A percentile compares a stretch with the other conserved stretches of the same genome.
phyloP scores from a whole-genome alignment of 768 basidiomycete genomes.

The Artomyces pyxidatus region DNA sequence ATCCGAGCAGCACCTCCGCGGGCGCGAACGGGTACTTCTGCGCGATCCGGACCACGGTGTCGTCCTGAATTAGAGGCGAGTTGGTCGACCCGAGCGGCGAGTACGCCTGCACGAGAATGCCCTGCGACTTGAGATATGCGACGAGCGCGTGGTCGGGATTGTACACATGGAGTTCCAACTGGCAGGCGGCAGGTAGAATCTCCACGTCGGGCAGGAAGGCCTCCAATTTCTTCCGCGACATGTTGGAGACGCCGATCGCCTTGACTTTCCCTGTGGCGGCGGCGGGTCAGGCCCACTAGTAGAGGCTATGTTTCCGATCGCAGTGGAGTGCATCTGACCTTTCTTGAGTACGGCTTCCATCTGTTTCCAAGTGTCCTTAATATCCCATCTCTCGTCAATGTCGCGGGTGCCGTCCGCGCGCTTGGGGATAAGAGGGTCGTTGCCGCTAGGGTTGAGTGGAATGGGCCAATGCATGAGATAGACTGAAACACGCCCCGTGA shows the following conservation, averaged over 20 bases:
- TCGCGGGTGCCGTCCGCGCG: constrained; percentile 60
- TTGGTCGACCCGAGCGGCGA: constrained; percentile 70
- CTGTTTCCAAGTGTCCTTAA: constrained; percentile 74
- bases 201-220: constrained; percentile 59
- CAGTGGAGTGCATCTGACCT: too few species aligned
- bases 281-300: constrained; percentile 6
- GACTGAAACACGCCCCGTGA: constrained; percentile 25
- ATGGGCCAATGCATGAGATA: constrained; percentile 80
- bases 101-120: constrained; percentile 70
- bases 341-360: constrained; percentile 69
- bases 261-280: constrained; percentile 47
- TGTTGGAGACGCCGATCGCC: constrained; percentile 72
- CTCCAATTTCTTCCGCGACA: constrained; percentile 58
- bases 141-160: constrained; percentile 67
- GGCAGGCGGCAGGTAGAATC: constrained; percentile 48
- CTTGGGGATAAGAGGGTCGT: constrained; percentile 49
- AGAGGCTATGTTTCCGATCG: too few species aligned
- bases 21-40: constrained; percentile 44
- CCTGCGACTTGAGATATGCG: constrained; percentile 52
- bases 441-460: constrained; percentile 62
- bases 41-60: constrained; percentile 51
- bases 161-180: constrained; percentile 71
- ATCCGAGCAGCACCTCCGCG: constrained; percentile 54
- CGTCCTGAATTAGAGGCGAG: constrained; percentile 59
- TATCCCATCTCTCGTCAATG: constrained; percentile 54